These are phyloP conservation scores for Candida germanica DNA, from an alignment of 805 yeast genomes.

Conservation along the genomic window DNA sequence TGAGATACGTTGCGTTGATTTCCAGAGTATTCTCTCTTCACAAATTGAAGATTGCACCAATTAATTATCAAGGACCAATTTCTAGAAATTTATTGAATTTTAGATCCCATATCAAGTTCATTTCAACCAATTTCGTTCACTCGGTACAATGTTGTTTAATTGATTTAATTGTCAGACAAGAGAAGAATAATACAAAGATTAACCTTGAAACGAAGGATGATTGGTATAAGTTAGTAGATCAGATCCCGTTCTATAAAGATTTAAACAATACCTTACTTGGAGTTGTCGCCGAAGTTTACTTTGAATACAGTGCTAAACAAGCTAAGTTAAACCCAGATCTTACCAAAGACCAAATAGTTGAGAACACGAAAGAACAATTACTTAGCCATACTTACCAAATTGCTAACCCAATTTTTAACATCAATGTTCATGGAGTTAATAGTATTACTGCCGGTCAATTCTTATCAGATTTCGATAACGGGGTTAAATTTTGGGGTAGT, in stretches of 20 bases:
- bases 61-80: constrained; percentile 65
- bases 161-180: constrained; percentile 47
- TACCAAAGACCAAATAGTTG: constrained; percentile 25
- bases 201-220: constrained; percentile 37
- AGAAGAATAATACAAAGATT: constrained; percentile 48
- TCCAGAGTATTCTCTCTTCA: constrained; percentile 37
- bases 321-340: constrained; percentile 18
- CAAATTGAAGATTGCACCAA: constrained; percentile 38
- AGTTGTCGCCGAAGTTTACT: constrained; percentile 52
- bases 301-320: constrained; percentile 39
- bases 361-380: constrained; percentile 29
- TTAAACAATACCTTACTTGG: constrained; percentile 65
- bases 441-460: constrained; percentile 33
- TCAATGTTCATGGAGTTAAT: constrained; percentile 40
- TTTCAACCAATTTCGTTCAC: constrained; percentile 50
- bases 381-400: constrained; percentile 37
- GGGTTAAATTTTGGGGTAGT: constrained; percentile 34
- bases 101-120: constrained; percentile 58
- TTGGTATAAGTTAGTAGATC: constrained; percentile 57
- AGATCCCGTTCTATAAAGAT: constrained; percentile 58
- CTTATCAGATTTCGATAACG: constrained; percentile 27
- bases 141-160: constrained; percentile 50
- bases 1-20: constrained; percentile 26
- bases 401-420: constrained; percentile 35
- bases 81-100: constrained; percentile 64